These are phyloP conservation scores for Coleophoma eucalyptorum DNA, from an alignment of 2,329 filamentous ascomycete species.

Conservation along the genomic window DNA sequence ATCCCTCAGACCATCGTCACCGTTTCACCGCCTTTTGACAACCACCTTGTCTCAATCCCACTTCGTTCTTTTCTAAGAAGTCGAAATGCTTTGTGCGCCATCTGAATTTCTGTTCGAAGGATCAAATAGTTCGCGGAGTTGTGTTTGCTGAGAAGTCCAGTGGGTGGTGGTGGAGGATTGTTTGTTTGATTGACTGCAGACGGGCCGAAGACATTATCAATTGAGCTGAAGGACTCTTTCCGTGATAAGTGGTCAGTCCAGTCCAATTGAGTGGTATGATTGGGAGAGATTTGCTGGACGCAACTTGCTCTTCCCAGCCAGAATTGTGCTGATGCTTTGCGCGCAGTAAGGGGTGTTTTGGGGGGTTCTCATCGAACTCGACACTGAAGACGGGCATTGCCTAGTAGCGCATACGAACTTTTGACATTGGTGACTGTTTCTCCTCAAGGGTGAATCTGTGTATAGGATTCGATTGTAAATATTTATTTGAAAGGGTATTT, in stretches of 20 bases:
- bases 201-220: slow-evolving; percentile 9
- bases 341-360: neutral
- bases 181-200: slow-evolving; percentile 14
- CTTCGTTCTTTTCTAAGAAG: slow-evolving; percentile 17
- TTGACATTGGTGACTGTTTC: neutral
- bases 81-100: slow-evolving; percentile 28
- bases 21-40: slow-evolving; percentile 16
- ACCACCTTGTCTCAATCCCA: slow-evolving; percentile 17
- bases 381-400: too few relatives aligned
- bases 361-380: neutral
- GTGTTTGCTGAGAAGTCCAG: slow-evolving; percentile 18
- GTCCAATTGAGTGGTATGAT: slow-evolving; percentile 13
- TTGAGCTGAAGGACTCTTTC: slow-evolving; percentile 14
- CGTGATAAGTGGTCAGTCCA: slow-evolving; percentile 29
- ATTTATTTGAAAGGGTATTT: too few relatives aligned
- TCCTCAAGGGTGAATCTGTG: neutral
- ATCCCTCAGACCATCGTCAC: neutral
- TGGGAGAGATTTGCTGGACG: too few relatives aligned
- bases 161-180: slow-evolving; percentile 11
- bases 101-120: slow-evolving; percentile 23
- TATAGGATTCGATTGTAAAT: too few relatives aligned
- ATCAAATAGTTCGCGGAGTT: slow-evolving; percentile 21
- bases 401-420: too few relatives aligned
- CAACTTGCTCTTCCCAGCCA: slow-evolving; percentile 5
- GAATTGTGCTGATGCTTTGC: neutral